Percentiles rank a stretch among this genome's conserved stretches.
Evolutionary conservation across 345 rosid genomes (phyloP).

Genomic region (Gossypium herbaceum): DNA sequence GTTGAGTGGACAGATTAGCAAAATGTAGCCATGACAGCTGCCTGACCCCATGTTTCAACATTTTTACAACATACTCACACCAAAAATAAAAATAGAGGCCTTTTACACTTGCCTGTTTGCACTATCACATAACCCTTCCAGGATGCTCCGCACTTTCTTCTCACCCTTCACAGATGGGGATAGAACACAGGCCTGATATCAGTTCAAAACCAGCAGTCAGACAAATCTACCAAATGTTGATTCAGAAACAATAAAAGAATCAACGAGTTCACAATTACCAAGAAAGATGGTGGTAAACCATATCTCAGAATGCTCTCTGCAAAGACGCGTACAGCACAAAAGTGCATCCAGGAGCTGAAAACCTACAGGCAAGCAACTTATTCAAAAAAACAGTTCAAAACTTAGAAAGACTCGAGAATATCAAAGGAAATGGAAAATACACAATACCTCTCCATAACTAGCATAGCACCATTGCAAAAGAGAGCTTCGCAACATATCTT

Average conservation of each 20-base stretch:
- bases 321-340: constrained; percentile 92
- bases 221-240: not conserved
- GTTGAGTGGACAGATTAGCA: not conserved
- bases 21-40: not conserved
- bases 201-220: constrained; percentile 16
- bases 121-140: constrained; percentile 68
- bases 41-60: not conserved
- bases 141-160: constrained; percentile 91
- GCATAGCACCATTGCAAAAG: constrained; percentile 98
- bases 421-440: not conserved
- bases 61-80: not conserved
- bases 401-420: not conserved
- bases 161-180: constrained; percentile 79
- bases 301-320: constrained; percentile 97
- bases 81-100: not conserved
- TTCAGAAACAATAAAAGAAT: constrained; percentile 2
- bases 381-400: not conserved
- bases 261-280: constrained; percentile 46
- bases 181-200: constrained; percentile 79
- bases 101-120: constrained; percentile 56
- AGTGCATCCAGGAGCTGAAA: constrained; percentile 99
- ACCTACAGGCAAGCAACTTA: constrained; percentile 47
- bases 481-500: constrained; percentile 73
- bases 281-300: constrained; percentile 91
- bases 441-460: constrained; percentile 89